Evolutionary conservation across 495 filamentous ascomycete genomes (phyloP).

Genomic region (Apiosordaria backusii): DNA sequence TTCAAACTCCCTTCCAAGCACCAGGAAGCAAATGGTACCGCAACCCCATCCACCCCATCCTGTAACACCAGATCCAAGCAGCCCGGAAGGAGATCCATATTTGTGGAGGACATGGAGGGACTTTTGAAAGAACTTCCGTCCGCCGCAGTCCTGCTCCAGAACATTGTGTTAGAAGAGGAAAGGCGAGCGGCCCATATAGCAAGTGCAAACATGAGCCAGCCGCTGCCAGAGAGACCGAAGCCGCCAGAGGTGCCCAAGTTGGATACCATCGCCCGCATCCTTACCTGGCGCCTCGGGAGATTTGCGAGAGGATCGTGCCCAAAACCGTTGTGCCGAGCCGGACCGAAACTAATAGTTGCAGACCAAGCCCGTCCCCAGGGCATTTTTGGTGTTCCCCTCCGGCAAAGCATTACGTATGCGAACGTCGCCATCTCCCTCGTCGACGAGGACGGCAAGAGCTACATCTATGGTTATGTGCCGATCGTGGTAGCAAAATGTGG

Average conservation of each 20-base stretch:
- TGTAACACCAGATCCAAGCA: constrained; percentile 11
- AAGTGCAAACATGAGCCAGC: constrained; percentile 32
- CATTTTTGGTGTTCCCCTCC: constrained; percentile 94
- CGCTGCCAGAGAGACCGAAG: constrained; percentile 11
- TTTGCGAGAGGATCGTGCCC: constrained; percentile 13
- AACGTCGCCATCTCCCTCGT: constrained; percentile 97
- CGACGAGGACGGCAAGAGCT: constrained; percentile 85
- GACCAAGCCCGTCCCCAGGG: constrained; percentile 39
- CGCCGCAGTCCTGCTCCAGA: constrained; percentile 17
- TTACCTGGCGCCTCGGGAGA: constrained; percentile 18
- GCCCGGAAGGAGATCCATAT: constrained; percentile 17
- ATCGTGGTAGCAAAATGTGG: constrained; percentile 99
- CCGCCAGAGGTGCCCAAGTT: constrained; percentile 19
- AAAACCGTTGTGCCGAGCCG: constrained; percentile 6
- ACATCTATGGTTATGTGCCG: constrained; percentile 97
- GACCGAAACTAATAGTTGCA: constrained; percentile 30
- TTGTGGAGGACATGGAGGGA: constrained; percentile 25
- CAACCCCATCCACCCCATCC: constrained; percentile 19
- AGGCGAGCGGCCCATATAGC: constrained; percentile 23
- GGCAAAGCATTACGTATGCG: constrained; percentile 92
- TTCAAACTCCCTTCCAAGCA: constrained; percentile 74
- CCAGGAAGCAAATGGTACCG: constrained; percentile 74
- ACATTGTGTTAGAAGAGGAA: constrained; percentile 18
- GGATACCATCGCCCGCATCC: constrained; percentile 21
- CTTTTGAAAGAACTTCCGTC: constrained; percentile 17